Base-by-base conservation (phyloP, 1,284 basidiomycete genomes). In the Ustilago curta region DNA sequence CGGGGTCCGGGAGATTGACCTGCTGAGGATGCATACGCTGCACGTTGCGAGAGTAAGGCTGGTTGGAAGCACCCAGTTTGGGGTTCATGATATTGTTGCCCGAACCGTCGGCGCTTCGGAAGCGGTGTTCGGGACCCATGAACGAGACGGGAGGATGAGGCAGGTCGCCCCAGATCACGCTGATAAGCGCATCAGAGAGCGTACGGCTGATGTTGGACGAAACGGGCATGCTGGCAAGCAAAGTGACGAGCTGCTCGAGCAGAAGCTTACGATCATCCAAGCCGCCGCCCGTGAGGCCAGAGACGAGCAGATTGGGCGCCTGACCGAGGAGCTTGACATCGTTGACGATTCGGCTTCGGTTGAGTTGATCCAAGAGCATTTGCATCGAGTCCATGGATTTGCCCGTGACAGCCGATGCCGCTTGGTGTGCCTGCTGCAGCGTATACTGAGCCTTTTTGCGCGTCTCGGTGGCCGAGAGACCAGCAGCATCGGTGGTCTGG, bases 71-170 rank as follows among this genome's bases (percentile, higher is more conserved):
- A 21, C 93, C 93, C 79, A 94, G 82, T 48, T 90, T 87, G 0
- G 93, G 93, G 31, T 87, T 76, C 75, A 89, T 87, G 43, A 90
- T 87, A 78, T 93, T 93, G 86, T 94, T 93, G 77, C 87, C 86
- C 14, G 78, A 76, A 25, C 84, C 84, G 59, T 85, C 84, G n/a
- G 83, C 71, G 4, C 68, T 29, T 56, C 83, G 80, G 68, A 78
- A 84, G 9, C 68, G 70, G 39, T 70, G 64, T 25, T 76, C 58
- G 40, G 69, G 73, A 19, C 91, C 89, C 37, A 93, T 86, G 76
- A 87, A 90, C 2, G 91, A 90, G 5, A 89, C 85, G 7, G 92
- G 88, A 4, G 93, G 92, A 82, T 94, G 92, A 0, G 89, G 85
- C 35, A 93, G 87, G 75, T 94, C 92, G 31, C 56, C 54, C 66